Percentiles rank a stretch among this genome's conserved stretches.
phyloP scores from a whole-genome alignment of 768 basidiomycete species.

The Tulasnella sp. region DNA sequence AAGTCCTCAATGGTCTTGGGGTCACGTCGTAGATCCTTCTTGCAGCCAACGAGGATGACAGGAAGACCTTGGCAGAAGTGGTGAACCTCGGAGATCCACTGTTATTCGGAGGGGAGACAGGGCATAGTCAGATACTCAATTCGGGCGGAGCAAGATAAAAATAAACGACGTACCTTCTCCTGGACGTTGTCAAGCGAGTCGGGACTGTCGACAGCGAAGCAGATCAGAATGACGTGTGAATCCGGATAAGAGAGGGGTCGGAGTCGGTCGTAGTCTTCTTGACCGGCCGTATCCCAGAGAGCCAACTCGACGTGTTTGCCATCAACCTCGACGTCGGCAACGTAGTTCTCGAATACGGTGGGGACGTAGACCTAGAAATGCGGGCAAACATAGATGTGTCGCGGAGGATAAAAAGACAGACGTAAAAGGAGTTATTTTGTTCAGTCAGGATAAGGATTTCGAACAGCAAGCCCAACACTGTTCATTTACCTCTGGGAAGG shows the following conservation, averaged over 20 bases:
- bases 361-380: constrained; percentile 91
- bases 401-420: background rate
- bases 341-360: constrained; percentile 99
- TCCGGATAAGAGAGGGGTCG: constrained; percentile 97
- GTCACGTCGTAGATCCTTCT: constrained; percentile 96
- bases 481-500: constrained; percentile 76
- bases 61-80: constrained; percentile 94
- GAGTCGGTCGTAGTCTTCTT: constrained; percentile 98
- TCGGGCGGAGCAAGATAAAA: background rate
- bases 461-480: background rate
- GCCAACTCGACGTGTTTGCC: constrained; percentile 98
- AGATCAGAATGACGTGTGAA: constrained; percentile 99
- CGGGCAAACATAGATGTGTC: background rate
- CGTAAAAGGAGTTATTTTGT: constrained; percentile 1
- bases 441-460: background rate
- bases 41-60: constrained; percentile 96
- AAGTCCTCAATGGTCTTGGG: constrained; percentile 89
- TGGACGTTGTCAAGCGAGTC: constrained; percentile 99
- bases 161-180: constrained; percentile 72
- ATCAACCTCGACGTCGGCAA: constrained; percentile 97
- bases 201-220: constrained; percentile 96
- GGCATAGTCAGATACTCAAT: background rate
- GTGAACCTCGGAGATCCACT: constrained; percentile 99
- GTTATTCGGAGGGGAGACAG: constrained; percentile 20
- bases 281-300: constrained; percentile 99